These are phyloP conservation scores for Candida ulmi DNA, from an alignment of 805 yeast species.

Conservation along the genomic window DNA sequence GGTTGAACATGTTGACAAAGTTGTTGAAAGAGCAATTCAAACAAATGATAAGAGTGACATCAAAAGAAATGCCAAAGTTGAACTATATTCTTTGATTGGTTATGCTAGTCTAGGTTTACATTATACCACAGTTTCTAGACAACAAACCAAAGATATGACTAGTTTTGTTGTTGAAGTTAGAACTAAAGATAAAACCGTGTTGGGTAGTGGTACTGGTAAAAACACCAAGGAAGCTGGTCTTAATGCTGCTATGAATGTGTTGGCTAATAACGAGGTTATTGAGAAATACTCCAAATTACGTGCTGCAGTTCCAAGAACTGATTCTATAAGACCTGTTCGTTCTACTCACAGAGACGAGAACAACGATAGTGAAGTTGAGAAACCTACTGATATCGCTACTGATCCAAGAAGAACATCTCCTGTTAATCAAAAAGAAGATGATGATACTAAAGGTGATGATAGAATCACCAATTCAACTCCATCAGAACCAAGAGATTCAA, in stretches of 20 bases:
- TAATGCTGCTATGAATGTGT: slow-evolving; percentile 79
- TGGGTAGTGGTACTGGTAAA: slow-evolving; percentile 71
- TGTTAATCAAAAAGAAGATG: too few species aligned
- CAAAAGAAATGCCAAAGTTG: slow-evolving; percentile 67
- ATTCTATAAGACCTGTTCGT: slow-evolving; percentile 10
- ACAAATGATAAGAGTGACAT: slow-evolving; percentile 25
- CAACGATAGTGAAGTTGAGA: not conserved
- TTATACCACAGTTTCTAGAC: slow-evolving; percentile 39
- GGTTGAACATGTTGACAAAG: slow-evolving; percentile 11
- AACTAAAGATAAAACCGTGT: slow-evolving; percentile 51
- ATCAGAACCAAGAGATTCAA: too few species aligned
- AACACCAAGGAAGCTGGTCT: slow-evolving; percentile 73
- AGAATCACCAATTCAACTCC: too few species aligned
- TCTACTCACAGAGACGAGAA: not conserved
- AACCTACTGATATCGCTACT: too few species aligned
- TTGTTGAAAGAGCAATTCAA: slow-evolving; percentile 1
- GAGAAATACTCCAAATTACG: slow-evolving; percentile 61
- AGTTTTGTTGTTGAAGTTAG: slow-evolving; percentile 56
- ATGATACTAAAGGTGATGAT: too few species aligned
- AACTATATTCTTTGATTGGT: slow-evolving; percentile 75
- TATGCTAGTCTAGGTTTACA: slow-evolving; percentile 59
- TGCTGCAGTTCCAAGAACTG: slow-evolving; percentile 42
- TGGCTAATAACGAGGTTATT: slow-evolving; percentile 49
- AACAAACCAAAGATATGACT: slow-evolving; percentile 31
- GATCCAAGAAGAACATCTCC: too few species aligned